These are phyloP conservation scores for Curvularia hawaiiensis DNA, from an alignment of 2,329 filamentous ascomycete species.

Conservation along the genomic window DNA sequence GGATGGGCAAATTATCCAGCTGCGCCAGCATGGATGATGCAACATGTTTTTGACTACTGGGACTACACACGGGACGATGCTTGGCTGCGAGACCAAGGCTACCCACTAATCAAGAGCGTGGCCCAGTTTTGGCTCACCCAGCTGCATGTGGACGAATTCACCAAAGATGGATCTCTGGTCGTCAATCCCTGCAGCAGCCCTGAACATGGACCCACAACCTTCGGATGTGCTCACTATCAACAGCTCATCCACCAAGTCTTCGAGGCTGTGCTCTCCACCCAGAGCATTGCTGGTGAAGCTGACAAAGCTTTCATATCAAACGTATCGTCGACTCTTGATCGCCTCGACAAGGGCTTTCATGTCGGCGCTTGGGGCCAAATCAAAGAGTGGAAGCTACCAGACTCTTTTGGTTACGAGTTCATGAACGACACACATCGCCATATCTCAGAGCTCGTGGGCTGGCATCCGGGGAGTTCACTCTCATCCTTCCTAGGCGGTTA, in stretches of 20 bases:
- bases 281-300: constrained; percentile 23
- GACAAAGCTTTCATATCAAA: constrained; percentile 43
- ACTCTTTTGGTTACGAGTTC: constrained; percentile 47
- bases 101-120: constrained; percentile 60
- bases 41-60: constrained; percentile 64
- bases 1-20: constrained; percentile 54
- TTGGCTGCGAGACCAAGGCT: constrained; percentile 56
- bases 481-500: constrained; percentile 51
- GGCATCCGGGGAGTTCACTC: constrained; percentile 60
- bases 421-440: constrained; percentile 57
- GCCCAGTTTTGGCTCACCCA: constrained; percentile 63
- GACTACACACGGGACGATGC: constrained; percentile 56
- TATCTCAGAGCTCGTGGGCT: constrained; percentile 62
- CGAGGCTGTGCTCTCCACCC: constrained; percentile 32
- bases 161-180: constrained; percentile 58
- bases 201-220: constrained; percentile 59
- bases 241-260: constrained; percentile 55
- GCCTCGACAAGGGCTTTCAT: constrained; percentile 59
- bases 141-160: constrained; percentile 57
- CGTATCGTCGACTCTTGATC: constrained; percentile 51
- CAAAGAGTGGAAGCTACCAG: constrained; percentile 58
- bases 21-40: constrained; percentile 64
- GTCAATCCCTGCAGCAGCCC: constrained; percentile 65
- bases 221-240: constrained; percentile 61
- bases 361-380: constrained; percentile 52